Conservation (phyloP, 2,329 filamentous ascomycete species). For the Fusarium praegraminearum region DNA sequence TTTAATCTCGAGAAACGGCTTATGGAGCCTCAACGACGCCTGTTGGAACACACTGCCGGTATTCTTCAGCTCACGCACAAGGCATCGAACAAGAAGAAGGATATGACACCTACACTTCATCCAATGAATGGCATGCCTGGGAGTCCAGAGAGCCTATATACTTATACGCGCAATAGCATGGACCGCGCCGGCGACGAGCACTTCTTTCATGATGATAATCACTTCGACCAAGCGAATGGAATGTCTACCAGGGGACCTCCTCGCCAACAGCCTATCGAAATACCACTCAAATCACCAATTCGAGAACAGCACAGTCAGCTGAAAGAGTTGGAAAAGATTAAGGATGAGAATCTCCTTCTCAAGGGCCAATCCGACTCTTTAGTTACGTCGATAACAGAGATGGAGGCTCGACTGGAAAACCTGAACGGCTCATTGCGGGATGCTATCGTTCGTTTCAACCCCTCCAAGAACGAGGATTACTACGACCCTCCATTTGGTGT, state of each 20-base stretch:
- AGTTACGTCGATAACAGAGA: slow-evolving; percentile 66
- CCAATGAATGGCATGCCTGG: slow-evolving; percentile 72
- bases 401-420: slow-evolving; percentile 74
- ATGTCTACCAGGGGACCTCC: slow-evolving; percentile 45
- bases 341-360: slow-evolving; percentile 60
- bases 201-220: slow-evolving; percentile 83
- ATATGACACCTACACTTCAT: slow-evolving; percentile 57
- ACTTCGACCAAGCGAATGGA: slow-evolving; percentile 72
- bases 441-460: slow-evolving; percentile 73
- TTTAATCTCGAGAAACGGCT: slow-evolving; percentile 82
- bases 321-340: slow-evolving; percentile 59
- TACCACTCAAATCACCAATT: slow-evolving; percentile 68
- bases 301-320: slow-evolving; percentile 66
- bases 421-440: slow-evolving; percentile 76
- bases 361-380: slow-evolving; percentile 51
- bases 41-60: slow-evolving; percentile 92
- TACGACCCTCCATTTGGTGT: slow-evolving; percentile 55
- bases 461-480: slow-evolving; percentile 63
- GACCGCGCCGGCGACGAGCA: slow-evolving; percentile 67
- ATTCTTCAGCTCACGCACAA: slow-evolving; percentile 92
- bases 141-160: slow-evolving; percentile 82
- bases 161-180: slow-evolving; percentile 71
- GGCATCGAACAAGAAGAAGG: slow-evolving; percentile 68
- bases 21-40: slow-evolving; percentile 77
- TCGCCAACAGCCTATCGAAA: slow-evolving; percentile 63